Evolutionary conservation across 768 basidiomycete species (phyloP).

Genomic region (Amanita exitialis): DNA sequence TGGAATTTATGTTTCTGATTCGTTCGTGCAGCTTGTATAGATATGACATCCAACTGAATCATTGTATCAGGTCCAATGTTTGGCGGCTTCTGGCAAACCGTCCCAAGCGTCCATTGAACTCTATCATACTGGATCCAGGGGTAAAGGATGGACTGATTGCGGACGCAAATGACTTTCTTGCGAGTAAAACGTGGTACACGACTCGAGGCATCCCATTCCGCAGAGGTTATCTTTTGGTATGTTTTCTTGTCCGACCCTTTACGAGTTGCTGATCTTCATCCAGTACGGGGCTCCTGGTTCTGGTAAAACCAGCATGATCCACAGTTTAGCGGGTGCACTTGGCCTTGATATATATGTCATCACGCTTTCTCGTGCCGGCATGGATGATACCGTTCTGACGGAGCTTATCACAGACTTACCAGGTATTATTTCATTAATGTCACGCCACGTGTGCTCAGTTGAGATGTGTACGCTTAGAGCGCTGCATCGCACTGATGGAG

Average conservation of each 20-base stretch:
- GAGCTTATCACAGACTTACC: slow-evolving; percentile 48
- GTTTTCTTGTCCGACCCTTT: not conserved
- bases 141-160: slow-evolving; percentile 53
- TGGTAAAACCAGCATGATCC: slow-evolving; percentile 64
- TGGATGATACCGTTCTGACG: slow-evolving; percentile 47
- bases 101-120: slow-evolving; percentile 54
- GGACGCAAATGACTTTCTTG: slow-evolving; percentile 64
- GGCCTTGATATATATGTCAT: slow-evolving; percentile 58
- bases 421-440: slow-evolving; percentile 16
- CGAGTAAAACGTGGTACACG: slow-evolving; percentile 62
- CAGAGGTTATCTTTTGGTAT: slow-evolving; percentile 58
- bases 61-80: slow-evolving; percentile 15
- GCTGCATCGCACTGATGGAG: slow-evolving; percentile 73
- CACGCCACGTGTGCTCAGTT: slow-evolving; percentile 1
- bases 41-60: too few relatives aligned
- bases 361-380: slow-evolving; percentile 41
- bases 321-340: slow-evolving; percentile 60
- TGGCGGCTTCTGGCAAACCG: slow-evolving; percentile 51
- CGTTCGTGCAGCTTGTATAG: slow-evolving; percentile 14
- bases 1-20: slow-evolving; percentile 40
- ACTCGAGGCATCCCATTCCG: slow-evolving; percentile 77
- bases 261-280: not conserved
- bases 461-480: slow-evolving; percentile 19
- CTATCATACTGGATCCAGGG: slow-evolving; percentile 64
- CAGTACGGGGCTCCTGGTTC: slow-evolving; percentile 63